A percentile compares a stretch with the other conserved stretches of the same genome.
These are phyloP conservation scores for Aschersonia sp. DNA, from an alignment of 2,329 filamentous ascomycete genomes.

Conservation along the genomic window DNA sequence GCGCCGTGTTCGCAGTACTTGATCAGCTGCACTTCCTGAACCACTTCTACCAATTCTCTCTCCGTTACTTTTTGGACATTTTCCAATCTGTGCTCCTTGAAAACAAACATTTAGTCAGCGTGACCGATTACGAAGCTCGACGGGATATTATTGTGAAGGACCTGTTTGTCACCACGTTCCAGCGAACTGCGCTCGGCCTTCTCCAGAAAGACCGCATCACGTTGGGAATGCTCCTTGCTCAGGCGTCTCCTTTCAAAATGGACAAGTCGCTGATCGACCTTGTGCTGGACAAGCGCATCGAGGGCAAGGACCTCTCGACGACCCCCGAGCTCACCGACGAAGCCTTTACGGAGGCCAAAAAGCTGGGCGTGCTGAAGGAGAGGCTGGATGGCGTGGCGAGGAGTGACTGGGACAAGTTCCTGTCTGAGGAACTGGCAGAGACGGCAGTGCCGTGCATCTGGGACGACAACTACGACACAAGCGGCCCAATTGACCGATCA, in stretches of 20 bases:
- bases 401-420: slow-evolving; percentile 67
- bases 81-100: slow-evolving; percentile 82
- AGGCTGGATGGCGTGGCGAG: slow-evolving; percentile 47
- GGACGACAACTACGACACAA: slow-evolving; percentile 44
- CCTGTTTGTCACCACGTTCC: slow-evolving; percentile 82
- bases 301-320: slow-evolving; percentile 67
- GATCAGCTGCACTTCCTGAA: slow-evolving; percentile 97
- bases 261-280: slow-evolving; percentile 79
- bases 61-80: slow-evolving; percentile 96
- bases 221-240: slow-evolving; percentile 84
- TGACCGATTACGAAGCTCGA: slow-evolving; percentile 62
- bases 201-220: slow-evolving; percentile 92
- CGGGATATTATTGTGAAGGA: slow-evolving; percentile 85
- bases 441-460: slow-evolving; percentile 66
- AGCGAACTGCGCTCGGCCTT: slow-evolving; percentile 82
- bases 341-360: slow-evolving; percentile 52
- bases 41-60: slow-evolving; percentile 98
- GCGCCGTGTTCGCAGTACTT: slow-evolving; percentile 89
- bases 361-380: slow-evolving; percentile 60
- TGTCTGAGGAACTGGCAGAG: slow-evolving; percentile 76
- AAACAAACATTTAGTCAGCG: slow-evolving; percentile 57
- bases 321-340: slow-evolving; percentile 49
- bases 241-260: slow-evolving; percentile 93
- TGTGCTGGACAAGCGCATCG: slow-evolving; percentile 64
- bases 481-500: slow-evolving; percentile 58